Conservation (phyloP, 2,329 filamentous ascomycete species). For the Parastagonospora avenae region DNA sequence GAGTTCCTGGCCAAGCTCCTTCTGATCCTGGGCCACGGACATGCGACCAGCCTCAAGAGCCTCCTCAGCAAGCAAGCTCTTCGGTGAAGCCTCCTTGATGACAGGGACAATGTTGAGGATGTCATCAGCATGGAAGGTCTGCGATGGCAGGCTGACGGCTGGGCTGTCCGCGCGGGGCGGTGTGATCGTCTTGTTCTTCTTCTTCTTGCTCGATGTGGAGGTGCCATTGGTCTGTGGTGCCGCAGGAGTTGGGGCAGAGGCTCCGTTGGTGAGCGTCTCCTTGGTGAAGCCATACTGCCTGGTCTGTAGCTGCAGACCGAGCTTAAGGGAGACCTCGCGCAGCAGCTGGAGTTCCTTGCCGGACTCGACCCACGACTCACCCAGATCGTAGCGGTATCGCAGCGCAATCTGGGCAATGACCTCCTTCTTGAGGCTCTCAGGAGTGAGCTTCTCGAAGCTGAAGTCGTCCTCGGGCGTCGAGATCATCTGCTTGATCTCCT, state of each 20-base stretch:
- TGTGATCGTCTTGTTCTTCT: slow-evolving; percentile 61
- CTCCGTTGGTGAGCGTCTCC: slow-evolving; percentile 29
- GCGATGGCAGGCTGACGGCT: slow-evolving; percentile 53
- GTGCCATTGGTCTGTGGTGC: slow-evolving; percentile 46
- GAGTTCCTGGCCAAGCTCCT: slow-evolving; percentile 93
- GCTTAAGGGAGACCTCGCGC: slow-evolving; percentile 84
- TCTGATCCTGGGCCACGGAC: slow-evolving; percentile 93
- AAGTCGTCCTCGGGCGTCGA: slow-evolving; percentile 71
- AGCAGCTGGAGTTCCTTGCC: slow-evolving; percentile 82
- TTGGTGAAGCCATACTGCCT: slow-evolving; percentile 74
- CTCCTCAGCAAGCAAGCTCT: slow-evolving; percentile 90
- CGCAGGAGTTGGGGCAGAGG: slow-evolving; percentile 19
- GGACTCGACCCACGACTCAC: slow-evolving; percentile 68
- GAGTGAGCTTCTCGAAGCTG: slow-evolving; percentile 78
- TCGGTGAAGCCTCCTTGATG: slow-evolving; percentile 91
- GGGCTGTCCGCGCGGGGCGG: slow-evolving; percentile 52
- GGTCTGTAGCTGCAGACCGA: slow-evolving; percentile 84
- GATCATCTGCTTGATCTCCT: slow-evolving; percentile 75
- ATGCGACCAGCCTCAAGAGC: slow-evolving; percentile 94
- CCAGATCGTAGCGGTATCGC: slow-evolving; percentile 78
- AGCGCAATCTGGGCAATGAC: slow-evolving; percentile 73
- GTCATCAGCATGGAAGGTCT: slow-evolving; percentile 81
- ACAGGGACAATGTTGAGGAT: slow-evolving; percentile 92
- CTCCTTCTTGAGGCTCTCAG: slow-evolving; percentile 69
- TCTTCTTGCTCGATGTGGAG: slow-evolving; percentile 50